Conservation (phyloP, 495 filamentous ascomycete genomes). For the Lophiotrema nucula region DNA sequence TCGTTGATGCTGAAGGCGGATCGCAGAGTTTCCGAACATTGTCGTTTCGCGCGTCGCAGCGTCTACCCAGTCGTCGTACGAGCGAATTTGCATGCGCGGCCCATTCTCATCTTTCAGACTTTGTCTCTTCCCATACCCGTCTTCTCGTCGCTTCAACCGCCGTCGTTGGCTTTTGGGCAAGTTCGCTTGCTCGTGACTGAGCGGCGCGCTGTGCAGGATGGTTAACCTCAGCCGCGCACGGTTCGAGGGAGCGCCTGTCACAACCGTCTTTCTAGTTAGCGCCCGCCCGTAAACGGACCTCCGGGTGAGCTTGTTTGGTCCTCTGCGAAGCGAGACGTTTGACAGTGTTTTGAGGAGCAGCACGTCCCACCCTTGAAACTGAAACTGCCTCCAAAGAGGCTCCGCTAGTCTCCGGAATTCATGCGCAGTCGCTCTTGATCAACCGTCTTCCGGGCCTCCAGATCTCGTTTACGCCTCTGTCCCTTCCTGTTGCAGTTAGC, state of each 20-base stretch:
- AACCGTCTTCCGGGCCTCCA: conserved; percentile 19
- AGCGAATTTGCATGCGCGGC: conserved; percentile 2
- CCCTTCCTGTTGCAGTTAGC: conserved; percentile 30
- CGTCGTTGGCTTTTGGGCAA: no score
- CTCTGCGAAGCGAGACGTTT: conserved; percentile 17
- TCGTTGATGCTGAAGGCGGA: conserved; percentile 23
- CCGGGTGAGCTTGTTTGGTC: conserved; percentile 30
- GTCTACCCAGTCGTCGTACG: conserved; percentile 2
- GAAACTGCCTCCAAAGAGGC: conserved; percentile 22
- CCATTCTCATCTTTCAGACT: background rate
- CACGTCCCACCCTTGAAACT: conserved; percentile 25
- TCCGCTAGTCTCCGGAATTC: conserved; percentile 14
- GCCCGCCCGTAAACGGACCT: conserved; percentile 24
- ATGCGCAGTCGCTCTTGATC: conserved; percentile 18
- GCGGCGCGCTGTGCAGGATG: no score
- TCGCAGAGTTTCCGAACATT: conserved; percentile 10
- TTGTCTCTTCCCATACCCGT: no score
- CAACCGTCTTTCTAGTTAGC: conserved; percentile 23
- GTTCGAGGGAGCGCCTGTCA: no score
- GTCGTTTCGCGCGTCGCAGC: conserved; percentile 24
- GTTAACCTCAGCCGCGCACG: no score
- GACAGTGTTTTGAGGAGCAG: no score
- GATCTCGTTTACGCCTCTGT: conserved; percentile 24
- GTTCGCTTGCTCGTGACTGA: no score
- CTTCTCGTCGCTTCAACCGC: background rate